phyloP scores from a whole-genome alignment of 192 early-diverging fungal species.

The Backusella westeae region DNA sequence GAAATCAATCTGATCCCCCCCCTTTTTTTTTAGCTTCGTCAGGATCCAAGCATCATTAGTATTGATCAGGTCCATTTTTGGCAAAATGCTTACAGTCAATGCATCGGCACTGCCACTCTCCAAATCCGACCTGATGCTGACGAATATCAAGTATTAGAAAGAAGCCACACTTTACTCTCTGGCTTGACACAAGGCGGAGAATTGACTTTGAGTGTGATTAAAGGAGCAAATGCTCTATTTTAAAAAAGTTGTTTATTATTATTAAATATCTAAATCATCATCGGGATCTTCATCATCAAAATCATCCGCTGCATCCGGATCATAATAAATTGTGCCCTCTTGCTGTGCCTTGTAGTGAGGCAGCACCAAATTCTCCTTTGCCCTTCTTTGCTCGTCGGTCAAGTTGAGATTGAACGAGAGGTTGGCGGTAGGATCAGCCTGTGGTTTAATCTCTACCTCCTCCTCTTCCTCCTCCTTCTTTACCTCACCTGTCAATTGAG shows the following conservation, averaged over 20 bases:
- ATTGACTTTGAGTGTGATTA: conserved; percentile 1
- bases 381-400: conserved; percentile 79
- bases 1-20: not conserved
- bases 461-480: conserved; percentile 4
- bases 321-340: conserved; percentile 63
- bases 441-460: not conserved
- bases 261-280: conserved; percentile 84
- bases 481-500: conserved; percentile 4
- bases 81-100: conserved; percentile 51
- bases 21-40: conserved; percentile 29
- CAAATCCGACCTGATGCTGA: conserved; percentile 44
- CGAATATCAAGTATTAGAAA: conserved; percentile 42
- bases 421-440: conserved; percentile 67
- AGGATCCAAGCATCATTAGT: conserved; percentile 40
- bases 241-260: not conserved
- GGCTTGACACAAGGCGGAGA: not conserved
- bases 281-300: conserved; percentile 92
- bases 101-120: conserved; percentile 48
- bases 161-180: not conserved
- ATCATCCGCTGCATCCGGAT: conserved; percentile 84
- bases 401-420: conserved; percentile 82
- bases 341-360: conserved; percentile 76
- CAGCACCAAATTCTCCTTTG: conserved; percentile 71
- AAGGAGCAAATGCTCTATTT: not conserved
- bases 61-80: conserved; percentile 53